Evolutionary conservation across 2,329 filamentous ascomycete species (phyloP), one percentile per base, ranked within the genome.

Genomic region (Talaromyces rugulosus): DNA sequence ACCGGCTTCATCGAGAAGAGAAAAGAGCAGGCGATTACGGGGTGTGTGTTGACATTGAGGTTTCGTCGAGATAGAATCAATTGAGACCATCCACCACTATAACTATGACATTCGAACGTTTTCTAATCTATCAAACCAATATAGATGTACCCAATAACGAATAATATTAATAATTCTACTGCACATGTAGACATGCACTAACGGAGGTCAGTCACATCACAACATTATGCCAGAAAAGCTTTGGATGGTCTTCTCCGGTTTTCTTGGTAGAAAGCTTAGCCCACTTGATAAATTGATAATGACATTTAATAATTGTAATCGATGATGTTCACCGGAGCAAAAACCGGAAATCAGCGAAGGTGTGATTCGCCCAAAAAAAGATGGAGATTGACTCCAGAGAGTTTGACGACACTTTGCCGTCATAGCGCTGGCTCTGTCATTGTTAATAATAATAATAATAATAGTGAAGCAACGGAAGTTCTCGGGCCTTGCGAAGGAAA

Each of bases 11-110:
- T 12, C 61, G 34, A 12, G 30, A 44, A 33, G 58, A 56, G 23
- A 40, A 56, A 36, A 73, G 73, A 47, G 75, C 74, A 5, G 74
- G 78, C 14, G 77, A 74, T 16, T 74, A 75, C 62, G 77, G 79
- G 4, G 72, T 80, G 60, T 75, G 73, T 64, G 70, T 80, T 18
- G 69, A 71, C 28, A 75, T 80, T 30, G 62, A 68, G 23, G 44
- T 68, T 52, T 42, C 59, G 14, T 59, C 53, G n/a, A 47, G 27
- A 53, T 53, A 30, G 50, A 47, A 18, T 47, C 18, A 47, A 9
- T 14, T 23, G 42, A 55, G 53, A 7, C 14, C 14, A 47, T 8
- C n/a, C 23, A 47, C 18, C 9, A 14, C 44, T 23, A n/a, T 47
- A 27, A 47, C 5, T 12, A 16, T 6, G 40, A 18, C 30, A 8